A percentile compares a stretch with the other conserved stretches of the same genome.
Evolutionary conservation across 2,329 filamentous ascomycete genomes (phyloP).

Genomic region (Colletotrichum incanum): DNA sequence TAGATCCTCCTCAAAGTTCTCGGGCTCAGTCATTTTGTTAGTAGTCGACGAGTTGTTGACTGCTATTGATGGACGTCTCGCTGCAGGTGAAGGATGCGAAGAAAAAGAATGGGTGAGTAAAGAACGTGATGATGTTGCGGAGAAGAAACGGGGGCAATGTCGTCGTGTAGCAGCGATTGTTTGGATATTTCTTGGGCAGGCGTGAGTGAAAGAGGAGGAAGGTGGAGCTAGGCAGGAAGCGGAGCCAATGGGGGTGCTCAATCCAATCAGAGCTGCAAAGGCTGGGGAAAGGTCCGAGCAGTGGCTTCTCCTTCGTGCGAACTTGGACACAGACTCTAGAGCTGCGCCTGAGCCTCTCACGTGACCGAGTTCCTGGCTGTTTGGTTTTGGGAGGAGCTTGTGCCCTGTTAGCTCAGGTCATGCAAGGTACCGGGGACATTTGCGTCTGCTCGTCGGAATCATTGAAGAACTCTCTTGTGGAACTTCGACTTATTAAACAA

Average conservation of each 20-base stretch:
- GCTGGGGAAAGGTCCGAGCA: slow-evolving; percentile 20
- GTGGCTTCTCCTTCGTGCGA: neutral
- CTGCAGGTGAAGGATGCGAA: slow-evolving; percentile 12
- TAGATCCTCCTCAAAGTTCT: slow-evolving; percentile 92
- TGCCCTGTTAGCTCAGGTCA: neutral
- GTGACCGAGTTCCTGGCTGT: neutral
- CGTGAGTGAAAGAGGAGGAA: slow-evolving; percentile 31
- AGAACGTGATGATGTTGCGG: slow-evolving; percentile 24
- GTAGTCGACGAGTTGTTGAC: neutral
- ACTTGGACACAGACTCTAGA: neutral
- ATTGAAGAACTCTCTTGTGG: neutral
- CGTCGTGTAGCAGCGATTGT: slow-evolving; percentile 23
- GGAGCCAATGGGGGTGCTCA: slow-evolving; percentile 36
- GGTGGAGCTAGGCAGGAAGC: slow-evolving; percentile 27
- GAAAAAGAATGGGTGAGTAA: slow-evolving; percentile 25
- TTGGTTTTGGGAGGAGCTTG: slow-evolving; percentile 6
- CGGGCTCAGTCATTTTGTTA: slow-evolving; percentile 80
- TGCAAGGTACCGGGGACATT: slow-evolving; percentile 13
- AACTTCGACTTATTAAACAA: neutral
- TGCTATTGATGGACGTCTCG: neutral
- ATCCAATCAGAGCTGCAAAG: slow-evolving; percentile 40
- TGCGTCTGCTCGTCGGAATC: neutral
- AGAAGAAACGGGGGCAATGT: slow-evolving; percentile 18
- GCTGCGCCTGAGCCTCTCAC: neutral
- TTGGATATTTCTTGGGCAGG: slow-evolving; percentile 41